phyloP scores from a whole-genome alignment of 768 basidiomycete genomes.

The Pleurotus cornucopiae region DNA sequence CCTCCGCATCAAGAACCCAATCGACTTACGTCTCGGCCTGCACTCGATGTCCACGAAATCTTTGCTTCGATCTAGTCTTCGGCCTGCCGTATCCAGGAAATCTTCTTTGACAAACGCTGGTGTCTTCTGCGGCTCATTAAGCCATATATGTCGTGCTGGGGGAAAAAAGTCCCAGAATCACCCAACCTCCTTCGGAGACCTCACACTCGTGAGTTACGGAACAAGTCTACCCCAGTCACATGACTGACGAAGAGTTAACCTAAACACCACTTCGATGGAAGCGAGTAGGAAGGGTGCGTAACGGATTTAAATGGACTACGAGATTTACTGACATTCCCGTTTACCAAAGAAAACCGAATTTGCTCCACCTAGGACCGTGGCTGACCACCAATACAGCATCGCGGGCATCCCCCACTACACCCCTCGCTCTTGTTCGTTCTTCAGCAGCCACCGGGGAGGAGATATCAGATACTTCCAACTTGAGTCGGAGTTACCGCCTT shows the following conservation, averaged over 20 bases:
- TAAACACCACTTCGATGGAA: too few relatives aligned
- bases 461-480: background rate
- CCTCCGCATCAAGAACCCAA: background rate
- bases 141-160: conserved; percentile 1
- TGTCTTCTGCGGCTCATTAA: conserved; percentile 2
- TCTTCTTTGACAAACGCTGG: background rate
- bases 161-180: background rate
- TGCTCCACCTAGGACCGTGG: too few relatives aligned
- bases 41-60: background rate
- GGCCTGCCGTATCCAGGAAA: background rate
- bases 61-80: background rate
- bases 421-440: too few relatives aligned
- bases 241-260: too few relatives aligned
- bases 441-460: background rate
- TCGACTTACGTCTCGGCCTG: background rate
- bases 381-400: too few relatives aligned
- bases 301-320: too few relatives aligned
- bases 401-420: too few relatives aligned
- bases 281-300: too few relatives aligned
- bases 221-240: too few relatives aligned
- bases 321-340: too few relatives aligned
- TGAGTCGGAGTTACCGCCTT: background rate
- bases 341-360: too few relatives aligned
- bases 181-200: background rate
- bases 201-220: background rate